Evolutionary conservation across 352 stramenopile species (phyloP), one percentile per base, ranked within the genome.

Genomic region (Phytopythium boreale): DNA sequence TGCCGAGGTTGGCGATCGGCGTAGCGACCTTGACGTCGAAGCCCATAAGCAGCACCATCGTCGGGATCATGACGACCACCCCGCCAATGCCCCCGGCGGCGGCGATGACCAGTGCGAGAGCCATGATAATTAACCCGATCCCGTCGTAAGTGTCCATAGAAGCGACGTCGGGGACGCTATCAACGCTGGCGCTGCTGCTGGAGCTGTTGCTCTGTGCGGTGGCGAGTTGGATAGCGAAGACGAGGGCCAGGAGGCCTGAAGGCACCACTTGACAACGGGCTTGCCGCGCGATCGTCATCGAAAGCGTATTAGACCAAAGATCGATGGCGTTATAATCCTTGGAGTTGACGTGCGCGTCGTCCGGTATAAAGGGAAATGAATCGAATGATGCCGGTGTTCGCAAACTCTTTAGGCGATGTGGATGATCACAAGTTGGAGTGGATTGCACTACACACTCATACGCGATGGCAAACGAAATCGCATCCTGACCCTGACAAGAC

Each of bases 21-120:
- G 79, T 90, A 20, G 77, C 79, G 53, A 75, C 76, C 66, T 90
- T 88, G 63, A 88, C 85, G 56, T 90, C 77, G 52, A 90, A 88
- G 59, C 74, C 61, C 79, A 90, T 86, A 60, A 86, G 70, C 41
- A 88, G 62, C 62, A 87, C 74, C 68, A 89, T 79, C n/a, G 75
- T 64, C 36, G 80, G 80, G 36, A 89, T 75, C 62, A 87, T 71
- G 62, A 89, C 84, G 20, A 73, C 61, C 0, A 74, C 80, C 47
- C 80, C 78, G 53, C 80, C 78, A 27, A 87, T 69, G 27, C 80
- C 76, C 4, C 80, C 80, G 0, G 80, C 77, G 0, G 80, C 75
- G 10, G 80, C 80, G 1, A 82, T 59, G 6, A 77, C 75, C 8
- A 89, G 68, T 0, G 78, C 80, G 3, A 84, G 4, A 7, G 67